Evolutionary conservation across 768 basidiomycete species (phyloP).

Genomic region (Boletus tylopilopsis): DNA sequence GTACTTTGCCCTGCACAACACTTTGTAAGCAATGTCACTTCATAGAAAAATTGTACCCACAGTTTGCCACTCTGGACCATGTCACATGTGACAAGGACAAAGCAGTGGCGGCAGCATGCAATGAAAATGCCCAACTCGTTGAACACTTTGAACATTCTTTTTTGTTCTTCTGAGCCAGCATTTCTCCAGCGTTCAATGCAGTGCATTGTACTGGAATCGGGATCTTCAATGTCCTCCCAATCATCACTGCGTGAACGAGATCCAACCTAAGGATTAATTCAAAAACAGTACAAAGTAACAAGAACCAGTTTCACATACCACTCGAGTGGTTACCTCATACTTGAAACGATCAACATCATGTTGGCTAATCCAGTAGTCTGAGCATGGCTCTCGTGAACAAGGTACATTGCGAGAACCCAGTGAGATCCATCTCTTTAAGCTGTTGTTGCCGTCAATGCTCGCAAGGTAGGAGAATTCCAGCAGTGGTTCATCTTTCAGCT

Average conservation of each 20-base stretch:
- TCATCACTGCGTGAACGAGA: neutral
- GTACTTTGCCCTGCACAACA: slow-evolving; percentile 6
- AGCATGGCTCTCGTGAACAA: neutral
- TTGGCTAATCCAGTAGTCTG: neutral
- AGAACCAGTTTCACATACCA: too few species aligned
- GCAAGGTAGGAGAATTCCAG: neutral
- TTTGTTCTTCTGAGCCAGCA: neutral
- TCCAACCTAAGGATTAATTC: too few species aligned
- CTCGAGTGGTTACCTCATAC: neutral
- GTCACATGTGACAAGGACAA: slow-evolving; percentile 2
- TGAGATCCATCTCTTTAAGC: too few species aligned
- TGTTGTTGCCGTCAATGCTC: too few species aligned
- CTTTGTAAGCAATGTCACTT: too few species aligned
- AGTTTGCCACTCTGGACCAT: slow-evolving; percentile 17
- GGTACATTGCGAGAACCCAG: too few species aligned
- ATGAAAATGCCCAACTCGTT: slow-evolving; percentile 5
- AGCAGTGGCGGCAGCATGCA: slow-evolving; percentile 2
- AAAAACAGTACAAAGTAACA: too few species aligned
- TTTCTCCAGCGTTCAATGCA: slow-evolving; percentile 8
- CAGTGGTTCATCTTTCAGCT: neutral
- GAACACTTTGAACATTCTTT: slow-evolving; percentile 2
- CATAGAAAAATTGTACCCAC: neutral
- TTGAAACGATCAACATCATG: neutral
- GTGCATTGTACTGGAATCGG: neutral
- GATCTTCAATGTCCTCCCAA: neutral